phyloP scores from a whole-genome alignment of 2,329 filamentous ascomycete genomes.

The Exophiala alcalophila region DNA sequence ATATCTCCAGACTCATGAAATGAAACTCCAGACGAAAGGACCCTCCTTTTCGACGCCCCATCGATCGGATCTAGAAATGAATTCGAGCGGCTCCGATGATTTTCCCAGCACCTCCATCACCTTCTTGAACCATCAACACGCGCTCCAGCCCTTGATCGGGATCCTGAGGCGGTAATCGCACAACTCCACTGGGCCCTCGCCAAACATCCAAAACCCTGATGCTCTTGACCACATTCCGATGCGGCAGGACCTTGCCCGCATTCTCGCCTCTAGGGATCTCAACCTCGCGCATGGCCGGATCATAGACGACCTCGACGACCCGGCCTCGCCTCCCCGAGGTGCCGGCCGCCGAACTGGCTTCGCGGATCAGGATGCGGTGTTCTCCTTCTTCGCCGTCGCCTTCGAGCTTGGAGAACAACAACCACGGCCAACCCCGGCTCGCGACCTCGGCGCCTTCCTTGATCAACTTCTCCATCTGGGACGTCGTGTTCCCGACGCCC shows the following conservation, averaged over 20 bases:
- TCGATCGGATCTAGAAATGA: no score
- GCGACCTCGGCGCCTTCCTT: slow-evolving; percentile 6
- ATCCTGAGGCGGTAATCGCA: slow-evolving; percentile 2
- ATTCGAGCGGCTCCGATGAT: slow-evolving; percentile 10
- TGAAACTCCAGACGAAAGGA: no score
- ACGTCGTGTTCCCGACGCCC: slow-evolving; percentile 8
- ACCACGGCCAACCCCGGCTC: slow-evolving; percentile 10
- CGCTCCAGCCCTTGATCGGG: background rate
- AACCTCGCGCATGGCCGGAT: slow-evolving; percentile 7
- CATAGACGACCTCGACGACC: slow-evolving; percentile 10
- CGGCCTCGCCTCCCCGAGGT: slow-evolving; percentile 3
- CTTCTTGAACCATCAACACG: slow-evolving; percentile 9
- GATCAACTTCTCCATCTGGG: slow-evolving; percentile 12
- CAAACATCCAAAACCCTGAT: slow-evolving; percentile 5
- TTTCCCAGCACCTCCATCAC: slow-evolving; percentile 5
- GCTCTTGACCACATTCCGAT: slow-evolving; percentile 13
- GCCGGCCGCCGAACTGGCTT: slow-evolving; percentile 4
- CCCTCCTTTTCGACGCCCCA: no score
- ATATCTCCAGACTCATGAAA: no score
- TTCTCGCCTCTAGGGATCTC: slow-evolving; percentile 4
- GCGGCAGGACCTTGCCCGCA: slow-evolving; percentile 6
- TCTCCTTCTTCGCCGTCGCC: no score
- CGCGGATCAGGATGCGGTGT: slow-evolving; percentile 8
- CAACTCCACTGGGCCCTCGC: slow-evolving; percentile 2
- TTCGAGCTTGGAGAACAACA: slow-evolving; percentile 12